A percentile compares a stretch with the other conserved stretches of the same genome.
phyloP scores from a whole-genome alignment of 1,284 basidiomycete species.

The Moesziomyces sp. region DNA sequence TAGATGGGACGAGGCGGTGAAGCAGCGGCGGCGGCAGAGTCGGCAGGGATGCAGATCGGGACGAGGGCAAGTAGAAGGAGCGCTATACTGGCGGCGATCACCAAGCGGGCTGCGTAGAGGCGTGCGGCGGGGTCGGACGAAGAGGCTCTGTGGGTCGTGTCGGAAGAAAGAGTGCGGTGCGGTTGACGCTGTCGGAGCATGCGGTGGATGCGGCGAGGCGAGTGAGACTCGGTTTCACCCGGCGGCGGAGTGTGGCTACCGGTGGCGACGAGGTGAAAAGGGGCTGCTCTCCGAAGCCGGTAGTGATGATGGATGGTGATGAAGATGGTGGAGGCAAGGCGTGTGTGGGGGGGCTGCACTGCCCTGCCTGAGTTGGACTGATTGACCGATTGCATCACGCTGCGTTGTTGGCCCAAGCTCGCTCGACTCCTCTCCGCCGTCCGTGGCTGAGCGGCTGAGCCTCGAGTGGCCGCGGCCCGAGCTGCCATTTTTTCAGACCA shows the following conservation, averaged over 20 bases:
- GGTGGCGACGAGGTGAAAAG: too few species aligned
- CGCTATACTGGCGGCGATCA: slow-evolving; percentile 27
- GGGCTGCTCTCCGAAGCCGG: too few species aligned
- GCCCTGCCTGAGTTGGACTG: background rate
- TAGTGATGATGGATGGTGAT: background rate
- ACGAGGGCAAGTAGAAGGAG: slow-evolving; percentile 19
- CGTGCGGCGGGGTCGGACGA: slow-evolving; percentile 2
- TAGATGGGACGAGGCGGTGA: slow-evolving; percentile 7
- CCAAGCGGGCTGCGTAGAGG: slow-evolving; percentile 11
- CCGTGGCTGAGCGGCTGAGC: too few species aligned
- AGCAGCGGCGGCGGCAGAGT: background rate
- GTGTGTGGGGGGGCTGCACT: background rate
- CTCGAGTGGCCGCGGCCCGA: too few species aligned
- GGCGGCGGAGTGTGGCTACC: too few species aligned
- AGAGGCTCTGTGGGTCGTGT: background rate
- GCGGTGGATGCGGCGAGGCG: too few species aligned
- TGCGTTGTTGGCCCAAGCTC: background rate
- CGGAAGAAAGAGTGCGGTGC: background rate
- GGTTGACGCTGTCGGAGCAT: background rate
- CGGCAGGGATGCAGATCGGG: slow-evolving; percentile 10
- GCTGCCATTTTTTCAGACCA: too few species aligned
- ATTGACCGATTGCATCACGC: background rate
- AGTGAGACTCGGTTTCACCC: too few species aligned
- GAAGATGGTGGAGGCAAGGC: background rate
- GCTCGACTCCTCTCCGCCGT: too few species aligned